A percentile compares a stretch with the other conserved stretches of the same genome.
Evolutionary conservation across 495 filamentous ascomycete species (phyloP).

Genomic region (Mytilinidion resinicola): DNA sequence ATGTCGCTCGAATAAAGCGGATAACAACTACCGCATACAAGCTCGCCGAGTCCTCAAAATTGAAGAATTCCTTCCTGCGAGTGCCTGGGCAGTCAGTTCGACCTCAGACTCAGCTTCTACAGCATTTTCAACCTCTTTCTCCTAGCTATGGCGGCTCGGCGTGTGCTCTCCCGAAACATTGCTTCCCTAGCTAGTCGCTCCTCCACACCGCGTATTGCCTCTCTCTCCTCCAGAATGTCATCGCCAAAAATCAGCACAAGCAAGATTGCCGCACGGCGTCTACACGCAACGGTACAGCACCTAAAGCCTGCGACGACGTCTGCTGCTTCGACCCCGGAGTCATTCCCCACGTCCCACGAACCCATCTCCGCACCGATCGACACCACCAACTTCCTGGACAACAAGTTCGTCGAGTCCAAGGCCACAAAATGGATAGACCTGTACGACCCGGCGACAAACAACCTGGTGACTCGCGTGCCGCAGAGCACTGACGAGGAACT

Average conservation of each 20-base stretch:
- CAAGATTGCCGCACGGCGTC: conserved; percentile 32
- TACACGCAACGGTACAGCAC: conserved; percentile 37
- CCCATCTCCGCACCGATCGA: conserved; percentile 66
- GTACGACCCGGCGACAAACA: conserved; percentile 93
- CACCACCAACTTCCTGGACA: conserved; percentile 89
- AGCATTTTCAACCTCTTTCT: background rate
- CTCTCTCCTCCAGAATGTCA: conserved; percentile 30
- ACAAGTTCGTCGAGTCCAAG: conserved; percentile 72
- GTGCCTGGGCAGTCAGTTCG: background rate
- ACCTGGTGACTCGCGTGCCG: conserved; percentile 94
- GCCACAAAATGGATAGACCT: conserved; percentile 84
- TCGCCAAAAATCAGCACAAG: conserved; percentile 18
- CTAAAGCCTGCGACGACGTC: conserved; percentile 44
- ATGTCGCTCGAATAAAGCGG: background rate
- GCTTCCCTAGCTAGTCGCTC: conserved; percentile 22
- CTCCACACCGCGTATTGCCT: conserved; percentile 22
- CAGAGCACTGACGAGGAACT: conserved; percentile 91
- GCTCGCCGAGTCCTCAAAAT: background rate
- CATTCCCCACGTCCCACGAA: conserved; percentile 77
- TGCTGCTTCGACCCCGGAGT: conserved; percentile 54
- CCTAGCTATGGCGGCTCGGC: conserved; percentile 22
- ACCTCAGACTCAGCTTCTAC: background rate
- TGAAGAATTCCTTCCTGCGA: background rate
- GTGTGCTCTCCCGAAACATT: conserved; percentile 20
- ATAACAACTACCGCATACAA: background rate